Evolutionary conservation across 208 protist genomes (phyloP).

Genomic region (Leishmania lainsoni): DNA sequence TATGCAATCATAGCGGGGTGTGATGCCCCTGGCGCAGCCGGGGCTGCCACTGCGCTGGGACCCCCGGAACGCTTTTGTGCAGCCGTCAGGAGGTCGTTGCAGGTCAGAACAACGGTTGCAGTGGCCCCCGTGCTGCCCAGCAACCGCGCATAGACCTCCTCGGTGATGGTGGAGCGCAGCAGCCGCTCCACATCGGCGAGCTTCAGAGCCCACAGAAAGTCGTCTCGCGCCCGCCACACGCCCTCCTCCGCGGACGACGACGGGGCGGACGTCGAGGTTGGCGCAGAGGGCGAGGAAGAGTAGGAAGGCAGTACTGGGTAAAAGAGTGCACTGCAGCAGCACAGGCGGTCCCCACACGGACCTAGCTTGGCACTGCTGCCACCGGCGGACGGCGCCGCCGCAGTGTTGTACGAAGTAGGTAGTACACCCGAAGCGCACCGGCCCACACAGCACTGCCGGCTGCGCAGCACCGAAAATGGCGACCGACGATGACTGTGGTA

Average conservation of each 20-base stretch:
- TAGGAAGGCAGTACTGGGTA: conserved; percentile 42
- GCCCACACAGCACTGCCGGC: conserved; percentile 35
- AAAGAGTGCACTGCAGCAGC: conserved; percentile 32
- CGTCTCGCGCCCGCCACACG: conserved; percentile 42
- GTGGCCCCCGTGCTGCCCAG: conserved; percentile 17
- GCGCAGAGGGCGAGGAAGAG: neutral
- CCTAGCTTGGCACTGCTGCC: neutral
- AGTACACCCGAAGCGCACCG: conserved; percentile 49
- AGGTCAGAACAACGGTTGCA: conserved; percentile 17
- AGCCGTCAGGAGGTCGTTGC: conserved; percentile 17
- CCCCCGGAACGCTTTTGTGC: conserved; percentile 1
- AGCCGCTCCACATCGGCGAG: conserved; percentile 44
- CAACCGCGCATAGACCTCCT: conserved; percentile 30
- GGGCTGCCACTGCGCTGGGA: neutral
- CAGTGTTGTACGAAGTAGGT: conserved; percentile 9
- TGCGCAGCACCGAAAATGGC: conserved; percentile 65
- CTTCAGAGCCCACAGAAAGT: conserved; percentile 72
- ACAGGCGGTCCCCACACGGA: conserved; percentile 13
- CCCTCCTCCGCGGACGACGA: conserved; percentile 16
- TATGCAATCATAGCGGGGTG: conserved; percentile 6
- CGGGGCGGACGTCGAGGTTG: neutral
- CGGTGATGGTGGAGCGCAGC: conserved; percentile 30
- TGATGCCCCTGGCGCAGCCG: neutral
- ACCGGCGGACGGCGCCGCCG: neutral
- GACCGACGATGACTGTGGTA: conserved; percentile 45